Conservation (phyloP, 192 early-diverging fungal species). For the Podila epigama region DNA sequence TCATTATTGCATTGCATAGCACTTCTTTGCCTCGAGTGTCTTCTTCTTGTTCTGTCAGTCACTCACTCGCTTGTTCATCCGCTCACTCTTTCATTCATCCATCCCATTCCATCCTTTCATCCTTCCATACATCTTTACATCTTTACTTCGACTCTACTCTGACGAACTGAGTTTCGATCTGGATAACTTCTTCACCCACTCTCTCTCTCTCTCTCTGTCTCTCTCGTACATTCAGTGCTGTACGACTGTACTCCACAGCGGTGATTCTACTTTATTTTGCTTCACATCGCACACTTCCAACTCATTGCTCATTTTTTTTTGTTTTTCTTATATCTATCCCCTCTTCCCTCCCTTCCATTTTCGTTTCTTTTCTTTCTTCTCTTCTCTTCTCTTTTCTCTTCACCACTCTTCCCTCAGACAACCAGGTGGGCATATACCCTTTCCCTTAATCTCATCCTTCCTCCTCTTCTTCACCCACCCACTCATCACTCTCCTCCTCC, state of each 20-base stretch:
- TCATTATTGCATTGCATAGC: no score
- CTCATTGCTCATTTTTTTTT: no score
- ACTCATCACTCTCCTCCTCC: not conserved
- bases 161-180: no score
- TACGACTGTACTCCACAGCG: no score
- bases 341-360: not conserved
- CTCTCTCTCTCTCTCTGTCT: not conserved
- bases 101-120: no score
- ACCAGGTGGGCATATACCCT: slow-evolving; percentile 1
- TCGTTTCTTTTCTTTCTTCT: not conserved
- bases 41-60: no score
- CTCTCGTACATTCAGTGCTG: not conserved
- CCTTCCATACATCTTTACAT: no score
- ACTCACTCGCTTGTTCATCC: no score
- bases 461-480: not conserved
- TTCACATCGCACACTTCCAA: not conserved
- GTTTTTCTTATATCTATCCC: not conserved
- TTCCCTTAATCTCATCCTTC: not conserved
- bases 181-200: no score
- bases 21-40: no score
- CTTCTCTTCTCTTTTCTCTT: not conserved
- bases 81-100: no score
- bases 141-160: no score
- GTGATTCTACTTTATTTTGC: not conserved
- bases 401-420: not conserved